Evolutionary conservation across 2,329 filamentous ascomycete genomes (phyloP).

Genomic region (Alternaria atra): DNA sequence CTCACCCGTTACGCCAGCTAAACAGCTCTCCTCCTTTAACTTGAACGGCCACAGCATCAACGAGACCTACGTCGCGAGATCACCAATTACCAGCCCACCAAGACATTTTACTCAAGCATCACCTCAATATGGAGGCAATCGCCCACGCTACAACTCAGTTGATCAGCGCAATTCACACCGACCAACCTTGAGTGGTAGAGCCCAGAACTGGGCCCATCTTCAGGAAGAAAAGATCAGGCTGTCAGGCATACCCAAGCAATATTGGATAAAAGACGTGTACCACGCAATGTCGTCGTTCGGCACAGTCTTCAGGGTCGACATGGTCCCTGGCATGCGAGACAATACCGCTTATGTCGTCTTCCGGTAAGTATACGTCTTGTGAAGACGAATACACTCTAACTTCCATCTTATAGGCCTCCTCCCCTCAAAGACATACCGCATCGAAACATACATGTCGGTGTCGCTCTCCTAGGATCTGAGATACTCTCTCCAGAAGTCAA

Average conservation of each 20-base stretch:
- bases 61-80: constrained; percentile 21
- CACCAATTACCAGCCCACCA: neutral
- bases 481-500: neutral
- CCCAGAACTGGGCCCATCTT: constrained; percentile 23
- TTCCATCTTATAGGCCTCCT: constrained; percentile 21
- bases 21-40: constrained; percentile 15
- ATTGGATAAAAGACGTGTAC: constrained; percentile 34
- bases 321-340: constrained; percentile 19
- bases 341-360: constrained; percentile 35
- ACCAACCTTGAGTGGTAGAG: constrained; percentile 4
- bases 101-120: neutral
- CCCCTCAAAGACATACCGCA: constrained; percentile 14
- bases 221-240: constrained; percentile 39
- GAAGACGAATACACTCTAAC: neutral
- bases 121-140: neutral
- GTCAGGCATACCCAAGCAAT: constrained; percentile 22
- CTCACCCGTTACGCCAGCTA: constrained; percentile 11
- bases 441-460: constrained; percentile 15
- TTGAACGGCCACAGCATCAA: constrained; percentile 25
- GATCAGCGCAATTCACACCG: constrained; percentile 3
- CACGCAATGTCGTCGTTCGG: constrained; percentile 35
- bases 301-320: constrained; percentile 41
- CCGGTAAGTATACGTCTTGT: constrained; percentile 23
- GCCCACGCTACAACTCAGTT: neutral
- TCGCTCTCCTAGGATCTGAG: constrained; percentile 14